Base-by-base conservation (phyloP, 2,329 filamentous ascomycete genomes). In the Dactylellina cionopaga region DNA sequence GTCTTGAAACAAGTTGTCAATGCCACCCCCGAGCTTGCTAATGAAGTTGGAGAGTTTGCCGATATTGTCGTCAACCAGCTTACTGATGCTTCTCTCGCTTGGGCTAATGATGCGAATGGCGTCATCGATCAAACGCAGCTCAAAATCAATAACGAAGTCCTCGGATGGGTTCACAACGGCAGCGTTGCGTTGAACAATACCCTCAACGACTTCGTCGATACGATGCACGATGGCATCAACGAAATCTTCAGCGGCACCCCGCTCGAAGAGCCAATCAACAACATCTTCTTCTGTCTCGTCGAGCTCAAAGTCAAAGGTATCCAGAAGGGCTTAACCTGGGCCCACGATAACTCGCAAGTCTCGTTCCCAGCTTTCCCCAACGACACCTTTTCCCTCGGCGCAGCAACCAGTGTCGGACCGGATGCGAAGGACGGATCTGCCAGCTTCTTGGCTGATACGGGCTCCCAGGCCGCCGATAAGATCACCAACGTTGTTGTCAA, bases 241-340 rank as follows among this genome's bases (percentile, higher is more conserved):
- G 82, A 82, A 0, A 91, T 90, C 2, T 97, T 98, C 79, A 91
- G 92, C 54, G 89, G 88, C 47, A 97, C 94, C 0, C 75, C 76
- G 10, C 71, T 78, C n/a, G 73, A 76, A n/a, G 59, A 73, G 25
- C 91, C 92, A 0, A 89, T 96, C 77, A 84, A 88, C 77, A 89
- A 91, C 43, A 87, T 97, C 31, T 85, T 97, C 74, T 86, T 91
- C 78, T 98, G 95, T 78, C 84, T 98, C n/a, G 87, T 98, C 75
- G 88, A 89, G 5, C 84, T 96, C 78, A 98, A 98, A 83, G 85
- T 98, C 74, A 88, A 91, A 75, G 86, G 88, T 19, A 87, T 99
- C 75, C 88, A 98, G 80, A 89, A 90, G 78, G 95, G 90, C 10
- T 84, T 98, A n/a, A 96, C 91, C 0, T 99, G 94, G 94, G 90